A percentile compares a stretch with the other conserved stretches of the same genome.
Evolutionary conservation across 106 monocot species (phyloP).

Genomic region (Gastrodia elata): DNA sequence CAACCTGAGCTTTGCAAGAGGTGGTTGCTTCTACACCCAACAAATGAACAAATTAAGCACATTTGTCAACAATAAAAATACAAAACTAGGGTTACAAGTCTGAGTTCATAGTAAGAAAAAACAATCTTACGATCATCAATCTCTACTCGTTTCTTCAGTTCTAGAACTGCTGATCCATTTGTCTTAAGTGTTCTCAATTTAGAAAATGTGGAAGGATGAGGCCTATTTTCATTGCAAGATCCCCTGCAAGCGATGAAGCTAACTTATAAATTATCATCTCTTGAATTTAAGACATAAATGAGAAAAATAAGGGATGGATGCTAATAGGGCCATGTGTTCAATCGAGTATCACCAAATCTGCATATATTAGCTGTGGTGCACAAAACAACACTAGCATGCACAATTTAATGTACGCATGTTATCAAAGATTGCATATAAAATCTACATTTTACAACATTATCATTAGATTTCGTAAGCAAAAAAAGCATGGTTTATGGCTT

Average conservation of each 20-base stretch:
- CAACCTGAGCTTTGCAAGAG: conserved; percentile 36
- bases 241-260: neutral
- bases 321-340: neutral
- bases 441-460: conserved; percentile 1
- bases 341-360: neutral
- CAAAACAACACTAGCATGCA: neutral
- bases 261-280: neutral
- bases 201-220: neutral
- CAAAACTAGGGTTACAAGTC: neutral
- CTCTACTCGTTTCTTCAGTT: conserved; percentile 17
- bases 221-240: neutral
- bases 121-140: conserved; percentile 31
- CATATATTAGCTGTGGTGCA: neutral
- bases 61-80: conserved; percentile 5
- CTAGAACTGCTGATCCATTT: conserved; percentile 22
- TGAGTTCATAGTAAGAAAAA: neutral
- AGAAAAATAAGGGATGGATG: neutral
- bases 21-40: conserved; percentile 32
- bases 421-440: neutral
- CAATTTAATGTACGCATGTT: neutral
- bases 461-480: neutral
- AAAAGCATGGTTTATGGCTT: neutral
- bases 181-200: conserved; percentile 11
- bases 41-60: conserved; percentile 4
- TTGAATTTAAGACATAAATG: neutral